These are phyloP conservation scores for Russula compacta DNA, from an alignment of 768 basidiomycete genomes.

Conservation along the genomic window DNA sequence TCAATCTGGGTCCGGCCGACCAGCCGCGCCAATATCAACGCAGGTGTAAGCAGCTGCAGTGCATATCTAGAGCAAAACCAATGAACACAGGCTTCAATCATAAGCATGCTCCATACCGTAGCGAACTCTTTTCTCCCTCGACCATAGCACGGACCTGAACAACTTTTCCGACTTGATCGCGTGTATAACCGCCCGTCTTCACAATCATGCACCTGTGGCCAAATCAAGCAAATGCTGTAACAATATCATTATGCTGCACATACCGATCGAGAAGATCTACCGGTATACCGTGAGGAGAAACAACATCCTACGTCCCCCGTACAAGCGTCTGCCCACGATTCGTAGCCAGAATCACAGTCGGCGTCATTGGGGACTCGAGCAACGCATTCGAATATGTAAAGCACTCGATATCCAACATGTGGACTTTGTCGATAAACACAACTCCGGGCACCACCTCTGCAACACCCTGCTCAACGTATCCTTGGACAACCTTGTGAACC, in stretches of 20 bases:
- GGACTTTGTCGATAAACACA: constrained; percentile 76
- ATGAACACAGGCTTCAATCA: no score
- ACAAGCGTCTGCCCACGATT: constrained; percentile 91
- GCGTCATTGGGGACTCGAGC: constrained; percentile 93
- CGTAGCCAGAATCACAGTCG: constrained; percentile 94
- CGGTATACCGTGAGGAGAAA: constrained; percentile 89
- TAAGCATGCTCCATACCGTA: no score
- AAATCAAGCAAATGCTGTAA: no score
- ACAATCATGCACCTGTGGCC: no score
- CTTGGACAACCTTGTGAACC: constrained; percentile 95
- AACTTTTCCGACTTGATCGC: no score
- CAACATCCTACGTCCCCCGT: constrained; percentile 85
- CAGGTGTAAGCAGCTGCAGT: no score
- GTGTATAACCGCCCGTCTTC: no score
- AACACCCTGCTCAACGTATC: constrained; percentile 96
- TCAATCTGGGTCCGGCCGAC: no score
- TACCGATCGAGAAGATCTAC: constrained; percentile 90
- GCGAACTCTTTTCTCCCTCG: no score
- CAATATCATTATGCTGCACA: constrained; percentile 9
- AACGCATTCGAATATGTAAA: constrained; percentile 97
- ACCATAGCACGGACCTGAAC: no score
- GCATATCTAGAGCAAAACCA: no score
- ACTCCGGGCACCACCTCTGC: constrained; percentile 98
- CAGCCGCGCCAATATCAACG: no score
- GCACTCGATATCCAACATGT: constrained; percentile 99